phyloP scores from a whole-genome alignment of 371 early-diverging fungal species.

The Apophysomyces elegans region DNA sequence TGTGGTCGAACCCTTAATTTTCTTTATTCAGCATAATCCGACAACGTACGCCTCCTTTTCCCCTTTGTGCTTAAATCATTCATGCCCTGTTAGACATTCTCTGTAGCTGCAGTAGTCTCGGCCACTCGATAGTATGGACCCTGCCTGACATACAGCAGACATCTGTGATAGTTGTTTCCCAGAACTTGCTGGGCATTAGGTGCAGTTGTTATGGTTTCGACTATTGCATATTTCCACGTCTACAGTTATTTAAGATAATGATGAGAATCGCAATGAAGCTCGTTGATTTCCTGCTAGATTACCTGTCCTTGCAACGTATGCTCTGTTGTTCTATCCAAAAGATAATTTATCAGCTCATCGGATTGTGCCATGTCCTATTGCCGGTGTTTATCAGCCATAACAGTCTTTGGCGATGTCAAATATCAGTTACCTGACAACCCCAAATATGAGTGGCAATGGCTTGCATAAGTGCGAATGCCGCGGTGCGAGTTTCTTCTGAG shows the following conservation, averaged over 20 bases:
- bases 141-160: slow-evolving; percentile 42
- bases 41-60: not conserved
- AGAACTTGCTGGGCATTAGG: slow-evolving; percentile 28
- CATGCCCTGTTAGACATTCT: slow-evolving; percentile 31
- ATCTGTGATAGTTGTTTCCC: slow-evolving; percentile 31
- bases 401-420: not conserved
- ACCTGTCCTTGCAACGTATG: slow-evolving; percentile 45
- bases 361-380: slow-evolving; percentile 38
- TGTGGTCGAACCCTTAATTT: slow-evolving; percentile 2
- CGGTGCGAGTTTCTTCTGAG: slow-evolving; percentile 39
- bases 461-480: slow-evolving; percentile 49
- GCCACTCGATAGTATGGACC: slow-evolving; percentile 42
- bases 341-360: slow-evolving; percentile 45
- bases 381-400: not conserved
- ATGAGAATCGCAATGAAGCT: too few species aligned
- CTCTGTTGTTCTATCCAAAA: slow-evolving; percentile 51
- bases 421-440: slow-evolving; percentile 41
- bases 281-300: not conserved
- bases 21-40: not conserved
- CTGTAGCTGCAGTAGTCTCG: slow-evolving; percentile 41
- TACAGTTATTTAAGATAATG: slow-evolving; percentile 7
- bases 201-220: slow-evolving; percentile 32
- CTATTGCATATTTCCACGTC: slow-evolving; percentile 53
- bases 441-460: slow-evolving; percentile 45
- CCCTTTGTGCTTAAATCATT: not conserved